phyloP scores from a whole-genome alignment of 352 stramenopile genomes.

The Thalassiosira allenii region DNA sequence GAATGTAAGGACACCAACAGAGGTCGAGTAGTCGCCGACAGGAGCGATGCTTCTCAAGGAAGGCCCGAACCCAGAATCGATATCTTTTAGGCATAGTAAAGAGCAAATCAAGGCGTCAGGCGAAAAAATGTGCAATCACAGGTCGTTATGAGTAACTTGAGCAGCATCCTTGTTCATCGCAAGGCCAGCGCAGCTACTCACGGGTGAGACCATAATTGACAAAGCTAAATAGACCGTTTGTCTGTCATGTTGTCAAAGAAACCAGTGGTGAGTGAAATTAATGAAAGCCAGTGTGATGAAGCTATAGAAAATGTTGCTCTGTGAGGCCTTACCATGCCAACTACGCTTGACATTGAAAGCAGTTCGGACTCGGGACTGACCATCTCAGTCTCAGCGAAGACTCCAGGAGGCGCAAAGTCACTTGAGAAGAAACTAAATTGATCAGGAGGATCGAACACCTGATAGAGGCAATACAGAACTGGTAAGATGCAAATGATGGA shows the following conservation, averaged over 20 bases:
- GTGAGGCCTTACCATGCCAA: constrained; percentile 55
- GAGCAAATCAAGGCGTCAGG: no score
- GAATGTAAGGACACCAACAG: constrained; percentile 44
- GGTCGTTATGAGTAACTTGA: no score
- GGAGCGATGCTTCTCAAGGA: constrained; percentile 1
- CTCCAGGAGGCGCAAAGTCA: constrained; percentile 59
- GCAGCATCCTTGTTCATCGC: no score
- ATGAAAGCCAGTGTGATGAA: no score
- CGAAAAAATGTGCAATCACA: no score
- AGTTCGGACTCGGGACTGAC: constrained; percentile 56
- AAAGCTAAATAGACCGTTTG: constrained; percentile 76
- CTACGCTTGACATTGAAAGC: constrained; percentile 54
- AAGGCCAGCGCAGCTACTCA: no score
- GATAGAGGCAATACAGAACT: neutral
- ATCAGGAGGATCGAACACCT: constrained; percentile 59
- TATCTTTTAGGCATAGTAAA: no score
- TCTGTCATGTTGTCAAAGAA: constrained; percentile 13
- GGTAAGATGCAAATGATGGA: neutral
- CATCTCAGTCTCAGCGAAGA: constrained; percentile 51
- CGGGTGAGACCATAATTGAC: constrained; percentile 66
- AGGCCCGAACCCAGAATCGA: constrained; percentile 63
- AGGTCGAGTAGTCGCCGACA: constrained; percentile 46
- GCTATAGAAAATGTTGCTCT: no score
- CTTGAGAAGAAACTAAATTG: constrained; percentile 68
- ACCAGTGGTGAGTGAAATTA: neutral